Evolutionary conservation across 306 rosid species (phyloP), one percentile per base, ranked within the genome.

Genomic region (Cicer arietinum): DNA sequence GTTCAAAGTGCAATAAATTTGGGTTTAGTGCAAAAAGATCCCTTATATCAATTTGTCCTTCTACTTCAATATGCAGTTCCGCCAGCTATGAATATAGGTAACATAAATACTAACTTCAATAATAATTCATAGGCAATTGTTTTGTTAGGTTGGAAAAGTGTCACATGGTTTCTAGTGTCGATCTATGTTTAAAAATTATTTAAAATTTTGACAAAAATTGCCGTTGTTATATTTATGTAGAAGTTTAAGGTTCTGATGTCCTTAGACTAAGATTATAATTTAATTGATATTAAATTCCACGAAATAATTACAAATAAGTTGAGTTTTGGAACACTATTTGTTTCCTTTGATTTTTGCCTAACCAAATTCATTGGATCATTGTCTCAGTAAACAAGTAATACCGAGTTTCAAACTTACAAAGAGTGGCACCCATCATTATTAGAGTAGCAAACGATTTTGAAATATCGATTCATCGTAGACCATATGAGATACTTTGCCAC

Each of bases 81-180:
- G 0, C 96, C 98, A 8, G 97, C 98, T 51, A 91, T 94, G 97
- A 89, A 79, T 72, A 91, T 88, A 79, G 98, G 96, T 89, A 85
- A 16, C 53, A 7, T 65, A 65, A 60, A 17, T 51, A 51, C 3
- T 53, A 53, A 53, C 11, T 17, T 58, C 65, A 30, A 30, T 30
- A 3, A 30, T 12, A 17, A 17, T 54, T 72, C 25, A 53, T 0
- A 41, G 8, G 44, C 44, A 6, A 22, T 22, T 22, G 30, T 22
- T 22, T 30, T 30, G 0, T 3, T 30, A 30, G 35, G 35, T 30
- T 30, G 35, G 5, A 30, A 25, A 1, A 6, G 10, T 42, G 9
- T 42, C 45, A 9, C 2, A 8, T 7, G 10, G 0, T 7, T 7
- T 42, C 10, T 42, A 42, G 0, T 6, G 9, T 0, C 0, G 1